These are phyloP conservation scores for Xanthoconium stramineum DNA, from an alignment of 768 basidiomycete genomes.

Conservation along the genomic window DNA sequence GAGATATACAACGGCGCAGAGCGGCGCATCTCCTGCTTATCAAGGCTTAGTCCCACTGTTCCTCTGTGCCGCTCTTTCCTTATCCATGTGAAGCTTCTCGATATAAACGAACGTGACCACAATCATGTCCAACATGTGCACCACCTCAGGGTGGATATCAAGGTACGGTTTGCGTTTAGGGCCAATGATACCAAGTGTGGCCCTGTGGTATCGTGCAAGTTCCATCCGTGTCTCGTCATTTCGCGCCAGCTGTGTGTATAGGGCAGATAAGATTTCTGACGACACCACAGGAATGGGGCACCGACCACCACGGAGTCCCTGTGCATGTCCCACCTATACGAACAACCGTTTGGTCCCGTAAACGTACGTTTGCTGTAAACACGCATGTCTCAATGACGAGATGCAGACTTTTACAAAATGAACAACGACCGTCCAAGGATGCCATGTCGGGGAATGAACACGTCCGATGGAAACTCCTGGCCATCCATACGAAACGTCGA, in stretches of 20 bases:
- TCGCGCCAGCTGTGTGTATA: neutral
- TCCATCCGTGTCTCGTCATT: neutral
- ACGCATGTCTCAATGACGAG: neutral
- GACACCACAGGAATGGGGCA: neutral
- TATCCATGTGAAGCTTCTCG: neutral
- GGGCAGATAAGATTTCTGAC: neutral
- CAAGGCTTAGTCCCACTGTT: neutral
- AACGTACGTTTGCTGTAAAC: conserved; percentile 15
- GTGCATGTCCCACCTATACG: conserved; percentile 25
- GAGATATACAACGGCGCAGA: neutral
- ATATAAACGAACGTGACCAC: neutral
- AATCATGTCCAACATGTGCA: neutral
- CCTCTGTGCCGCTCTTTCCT: neutral
- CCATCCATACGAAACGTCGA: neutral
- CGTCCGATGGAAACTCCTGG: neutral
- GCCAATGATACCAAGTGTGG: neutral
- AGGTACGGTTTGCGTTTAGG: neutral
- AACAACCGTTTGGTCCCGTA: conserved; percentile 20
- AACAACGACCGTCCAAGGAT: neutral
- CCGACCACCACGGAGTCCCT: neutral
- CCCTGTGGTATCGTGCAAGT: neutral
- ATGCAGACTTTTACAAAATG: neutral
- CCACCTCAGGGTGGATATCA: neutral
- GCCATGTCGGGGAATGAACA: neutral
- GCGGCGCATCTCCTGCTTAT: neutral